Base-by-base conservation (phyloP, 805 yeast genomes). In the Brettanomyces nanus region DNA sequence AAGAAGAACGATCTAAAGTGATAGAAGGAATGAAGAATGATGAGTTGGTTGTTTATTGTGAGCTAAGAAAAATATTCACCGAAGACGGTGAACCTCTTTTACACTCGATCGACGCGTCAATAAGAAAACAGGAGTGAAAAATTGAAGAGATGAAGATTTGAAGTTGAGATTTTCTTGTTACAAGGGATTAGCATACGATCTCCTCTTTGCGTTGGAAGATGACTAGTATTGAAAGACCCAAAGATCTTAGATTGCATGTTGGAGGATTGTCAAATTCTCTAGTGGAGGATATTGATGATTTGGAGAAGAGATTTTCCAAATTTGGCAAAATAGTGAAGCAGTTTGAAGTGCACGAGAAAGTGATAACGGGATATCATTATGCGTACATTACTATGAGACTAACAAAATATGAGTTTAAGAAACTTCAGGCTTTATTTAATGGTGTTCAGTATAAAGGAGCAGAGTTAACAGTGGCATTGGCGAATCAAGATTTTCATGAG, bases 401-500 rank as follows among this genome's bases (percentile, higher is more conserved):
- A 10, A 56, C 67, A 1, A 63, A 66, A 3, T 58, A 61, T 17
- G 63, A 68, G 26, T 75, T 69, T 38, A 61, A 58, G 1, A 72
- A 71, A 33, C 58, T 90, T 36, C 69, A 70, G 41, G 55, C 61
- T 5, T 64, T 82, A 1, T 69, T 85, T 45, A 73, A 85, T 53
- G 92, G 89, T 22, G 73, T 81, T 2, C 72, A 71, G 19, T 90
- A 70, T 59, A 85, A 83, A 69, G 95, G 95, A 2, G 68, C 80
- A 19, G 74, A 69, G 37, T 57, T 90, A 26, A 64, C 66, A 3
- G 60, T 90, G 7, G 75, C 70, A 37, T 55, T 62, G 32, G 96
- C 97, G 3, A 74, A 69, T 46, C 77, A 77, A 0, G 64, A 63
- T 31, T 82, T 61, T 57, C 49, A 60, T 32, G 62, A 62, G 19